Evolutionary conservation across 495 filamentous ascomycete genomes (phyloP).

Genomic region (Collariella sp.): DNA sequence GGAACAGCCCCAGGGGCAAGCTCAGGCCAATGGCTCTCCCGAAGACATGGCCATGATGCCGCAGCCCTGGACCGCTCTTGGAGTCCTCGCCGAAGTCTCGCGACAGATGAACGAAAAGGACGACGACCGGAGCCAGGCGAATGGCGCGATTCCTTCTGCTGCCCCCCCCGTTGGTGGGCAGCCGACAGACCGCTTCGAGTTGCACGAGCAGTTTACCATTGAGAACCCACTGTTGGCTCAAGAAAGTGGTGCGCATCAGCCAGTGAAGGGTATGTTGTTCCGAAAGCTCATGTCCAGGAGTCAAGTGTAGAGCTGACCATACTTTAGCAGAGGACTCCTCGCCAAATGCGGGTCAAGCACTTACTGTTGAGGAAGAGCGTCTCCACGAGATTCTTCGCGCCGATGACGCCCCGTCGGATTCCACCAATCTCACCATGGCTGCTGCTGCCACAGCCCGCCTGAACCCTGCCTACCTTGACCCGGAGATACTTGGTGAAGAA

Average conservation of each 20-base stretch:
- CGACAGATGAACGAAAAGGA: constrained; percentile 52
- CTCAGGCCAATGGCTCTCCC: constrained; percentile 30
- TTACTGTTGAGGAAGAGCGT: constrained; percentile 30
- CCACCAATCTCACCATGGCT: constrained; percentile 35
- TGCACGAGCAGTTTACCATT: constrained; percentile 43
- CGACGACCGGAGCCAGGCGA: constrained; percentile 28
- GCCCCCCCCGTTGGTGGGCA: constrained; percentile 6
- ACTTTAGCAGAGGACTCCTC: constrained; percentile 4
- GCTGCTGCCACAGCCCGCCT: constrained; percentile 43
- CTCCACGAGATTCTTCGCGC: constrained; percentile 28
- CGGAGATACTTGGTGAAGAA: constrained; percentile 36
- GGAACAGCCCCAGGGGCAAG: constrained; percentile 33
- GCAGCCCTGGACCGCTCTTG: constrained; percentile 57
- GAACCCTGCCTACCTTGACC: constrained; percentile 40
- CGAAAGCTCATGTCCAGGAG: background rate
- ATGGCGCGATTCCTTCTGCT: background rate
- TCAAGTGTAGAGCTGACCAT: background rate
- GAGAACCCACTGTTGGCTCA: constrained; percentile 38
- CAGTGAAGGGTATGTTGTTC: constrained; percentile 28
- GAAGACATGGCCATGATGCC: constrained; percentile 27
- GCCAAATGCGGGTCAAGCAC: constrained; percentile 14
- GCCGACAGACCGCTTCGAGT: constrained; percentile 31
- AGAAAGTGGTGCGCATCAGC: constrained; percentile 25
- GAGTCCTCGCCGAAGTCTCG: constrained; percentile 76
- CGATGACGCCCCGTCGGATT: constrained; percentile 22